Percentiles rank a stretch among this genome's conserved stretches.
Conservation (phyloP, 257 asterid species). For the Orobanche coerulescens region DNA sequence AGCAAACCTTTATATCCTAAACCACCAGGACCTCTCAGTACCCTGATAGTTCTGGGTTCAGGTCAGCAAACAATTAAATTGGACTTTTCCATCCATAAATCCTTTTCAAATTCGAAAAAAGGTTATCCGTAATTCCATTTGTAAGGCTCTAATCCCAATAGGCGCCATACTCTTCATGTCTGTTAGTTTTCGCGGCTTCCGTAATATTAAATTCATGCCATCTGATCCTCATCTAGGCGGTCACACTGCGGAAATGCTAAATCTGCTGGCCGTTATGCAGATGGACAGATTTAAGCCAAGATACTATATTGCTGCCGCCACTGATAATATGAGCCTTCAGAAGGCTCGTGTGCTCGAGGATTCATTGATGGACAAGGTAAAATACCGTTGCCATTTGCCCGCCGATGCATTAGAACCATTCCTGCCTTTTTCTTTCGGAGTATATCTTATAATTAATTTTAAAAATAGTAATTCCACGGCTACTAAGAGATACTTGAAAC, state of each 20-base stretch:
- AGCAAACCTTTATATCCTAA: slow-evolving; percentile 27
- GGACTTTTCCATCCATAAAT: not conserved
- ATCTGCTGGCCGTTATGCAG: slow-evolving; percentile 60
- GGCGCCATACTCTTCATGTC: not conserved
- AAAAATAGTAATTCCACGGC: not conserved
- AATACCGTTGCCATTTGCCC: too few relatives aligned
- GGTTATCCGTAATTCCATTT: not conserved
- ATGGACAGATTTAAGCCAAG: slow-evolving; percentile 61
- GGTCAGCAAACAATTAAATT: slow-evolving; percentile 31
- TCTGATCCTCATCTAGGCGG: slow-evolving; percentile 51
- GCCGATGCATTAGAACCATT: too few relatives aligned
- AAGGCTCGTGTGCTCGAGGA: slow-evolving; percentile 72
- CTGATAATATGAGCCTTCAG: slow-evolving; percentile 93
- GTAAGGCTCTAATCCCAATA: not conserved
- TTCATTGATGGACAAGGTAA: slow-evolving; percentile 54
- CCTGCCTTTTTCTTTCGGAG: not conserved
- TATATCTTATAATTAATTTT: not conserved
- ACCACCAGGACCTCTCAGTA: slow-evolving; percentile 37
- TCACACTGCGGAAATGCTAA: slow-evolving; percentile 94
- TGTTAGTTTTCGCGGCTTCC: not conserved
- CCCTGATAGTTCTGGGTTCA: slow-evolving; percentile 75
- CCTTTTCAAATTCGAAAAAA: not conserved
- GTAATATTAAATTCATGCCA: not conserved
- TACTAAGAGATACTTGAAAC: not conserved
- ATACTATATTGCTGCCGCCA: slow-evolving; percentile 83